A percentile compares a stretch with the other conserved stretches of the same genome.
These are phyloP conservation scores for Noccaea bulbosa DNA, from an alignment of 345 rosid species.

Conservation along the genomic window DNA sequence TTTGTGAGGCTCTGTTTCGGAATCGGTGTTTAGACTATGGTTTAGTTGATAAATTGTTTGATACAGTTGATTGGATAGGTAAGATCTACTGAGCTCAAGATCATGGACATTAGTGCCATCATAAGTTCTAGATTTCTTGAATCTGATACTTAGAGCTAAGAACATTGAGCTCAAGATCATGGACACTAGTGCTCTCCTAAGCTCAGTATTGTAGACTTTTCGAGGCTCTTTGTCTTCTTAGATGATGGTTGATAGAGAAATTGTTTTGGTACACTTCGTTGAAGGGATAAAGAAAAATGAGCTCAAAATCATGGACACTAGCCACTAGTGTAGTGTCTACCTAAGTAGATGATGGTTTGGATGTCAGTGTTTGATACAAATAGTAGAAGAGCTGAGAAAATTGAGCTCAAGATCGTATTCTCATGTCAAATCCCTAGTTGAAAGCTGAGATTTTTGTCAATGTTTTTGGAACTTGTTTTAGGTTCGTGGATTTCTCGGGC, in stretches of 20 bases:
- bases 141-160: neutral
- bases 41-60: too few relatives aligned
- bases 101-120: neutral
- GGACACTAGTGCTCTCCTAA: neutral
- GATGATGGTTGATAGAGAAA: neutral
- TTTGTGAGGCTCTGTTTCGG: neutral
- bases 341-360: neutral
- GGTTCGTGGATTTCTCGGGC: conserved; percentile 98
- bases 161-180: neutral
- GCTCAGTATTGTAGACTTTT: neutral
- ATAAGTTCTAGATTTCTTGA: neutral
- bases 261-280: neutral
- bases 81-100: conserved; percentile 14
- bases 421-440: neutral
- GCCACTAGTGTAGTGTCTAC: too few relatives aligned
- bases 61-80: neutral
- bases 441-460: neutral
- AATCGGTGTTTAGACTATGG: neutral
- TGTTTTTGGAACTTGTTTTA: conserved; percentile 27
- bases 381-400: neutral
- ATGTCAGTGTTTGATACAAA: neutral
- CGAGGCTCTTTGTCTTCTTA: too few relatives aligned
- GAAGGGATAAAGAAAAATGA: neutral
- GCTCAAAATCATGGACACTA: neutral
- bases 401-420: neutral